Conservation (phyloP, 2,329 filamentous ascomycete species). For the Pseudogymnoascus sp. region DNA sequence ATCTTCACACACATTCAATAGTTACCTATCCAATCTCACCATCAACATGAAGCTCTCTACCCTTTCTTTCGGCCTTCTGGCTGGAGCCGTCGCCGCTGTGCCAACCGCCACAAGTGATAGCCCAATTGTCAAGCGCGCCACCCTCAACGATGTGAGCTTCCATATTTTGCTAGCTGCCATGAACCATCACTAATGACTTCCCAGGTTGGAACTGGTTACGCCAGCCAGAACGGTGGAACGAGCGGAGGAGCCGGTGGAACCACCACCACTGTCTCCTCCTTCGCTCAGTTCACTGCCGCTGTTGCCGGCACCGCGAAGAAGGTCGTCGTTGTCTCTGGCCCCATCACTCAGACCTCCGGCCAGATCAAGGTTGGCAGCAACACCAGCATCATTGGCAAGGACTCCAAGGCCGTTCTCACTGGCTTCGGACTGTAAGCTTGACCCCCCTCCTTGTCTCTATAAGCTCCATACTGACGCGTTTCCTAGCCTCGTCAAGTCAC, state of each 20-base stretch:
- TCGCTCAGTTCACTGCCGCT: conserved; percentile 41
- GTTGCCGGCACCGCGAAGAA: conserved; percentile 37
- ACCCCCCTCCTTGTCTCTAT: too few relatives aligned
- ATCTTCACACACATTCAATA: not conserved
- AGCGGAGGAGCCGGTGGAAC: conserved; percentile 46
- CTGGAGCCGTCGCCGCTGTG: conserved; percentile 36
- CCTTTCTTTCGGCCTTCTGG: conserved; percentile 40
- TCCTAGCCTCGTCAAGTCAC: conserved; percentile 42
- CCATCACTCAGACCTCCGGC: conserved; percentile 33
- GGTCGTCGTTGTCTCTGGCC: conserved; percentile 38
- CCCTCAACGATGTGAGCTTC: conserved; percentile 20
- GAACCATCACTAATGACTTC: not conserved
- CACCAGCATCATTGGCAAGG: conserved; percentile 41
- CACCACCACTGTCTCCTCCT: conserved; percentile 44
- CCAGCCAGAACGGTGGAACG: conserved; percentile 40
- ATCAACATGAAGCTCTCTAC: conserved; percentile 41
- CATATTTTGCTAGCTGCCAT: not conserved
- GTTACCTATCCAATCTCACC: conserved; percentile 7
- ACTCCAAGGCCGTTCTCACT: conserved; percentile 23
- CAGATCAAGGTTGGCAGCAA: conserved; percentile 40
- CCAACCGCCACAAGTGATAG: conserved; percentile 40
- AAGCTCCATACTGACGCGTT: conserved; percentile 34
- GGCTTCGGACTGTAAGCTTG: conserved; percentile 25
- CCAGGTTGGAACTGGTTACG: conserved; percentile 33
- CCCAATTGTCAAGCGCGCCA: conserved; percentile 40